phyloP scores from a whole-genome alignment of 495 filamentous ascomycete genomes.

The Aspergillus sclerotiicarbonarius region DNA sequence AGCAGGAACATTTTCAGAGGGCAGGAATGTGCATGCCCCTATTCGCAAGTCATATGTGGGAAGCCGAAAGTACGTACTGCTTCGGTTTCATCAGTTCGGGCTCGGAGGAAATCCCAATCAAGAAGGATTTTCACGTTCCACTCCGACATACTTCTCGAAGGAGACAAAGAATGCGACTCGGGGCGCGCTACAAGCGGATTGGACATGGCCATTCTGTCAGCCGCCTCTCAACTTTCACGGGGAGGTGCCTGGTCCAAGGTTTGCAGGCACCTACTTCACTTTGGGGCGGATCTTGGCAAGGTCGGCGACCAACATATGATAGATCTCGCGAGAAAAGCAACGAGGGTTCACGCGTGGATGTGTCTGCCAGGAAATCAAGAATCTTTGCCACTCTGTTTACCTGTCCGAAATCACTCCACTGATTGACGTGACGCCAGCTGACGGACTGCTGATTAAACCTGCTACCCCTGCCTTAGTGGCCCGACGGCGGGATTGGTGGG shows the following conservation, averaged over 20 bases:
- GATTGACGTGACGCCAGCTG: conserved; percentile 8
- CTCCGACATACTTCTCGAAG: not conserved
- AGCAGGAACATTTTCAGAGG: not conserved
- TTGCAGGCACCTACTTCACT: too few relatives aligned
- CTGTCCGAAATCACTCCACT: not conserved
- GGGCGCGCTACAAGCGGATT: not conserved
- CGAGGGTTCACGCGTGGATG: not conserved
- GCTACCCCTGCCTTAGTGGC: conserved; percentile 22
- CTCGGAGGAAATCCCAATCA: not conserved
- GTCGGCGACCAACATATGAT: not conserved
- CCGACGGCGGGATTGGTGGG: conserved; percentile 17
- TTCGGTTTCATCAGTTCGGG: not conserved
- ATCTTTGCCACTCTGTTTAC: not conserved
- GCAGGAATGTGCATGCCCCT: not conserved
- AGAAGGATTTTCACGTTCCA: not conserved
- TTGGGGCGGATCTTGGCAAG: too few relatives aligned
- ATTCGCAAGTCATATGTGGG: not conserved
- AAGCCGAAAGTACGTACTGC: not conserved
- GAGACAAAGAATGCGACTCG: not conserved
- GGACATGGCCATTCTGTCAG: not conserved
- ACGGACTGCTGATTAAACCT: conserved; percentile 4
- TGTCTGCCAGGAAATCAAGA: too few relatives aligned
- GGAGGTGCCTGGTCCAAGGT: too few relatives aligned
- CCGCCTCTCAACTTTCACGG: too few relatives aligned
- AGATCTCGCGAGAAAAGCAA: not conserved